These are phyloP conservation scores for Penicillium diatomitis DNA, from an alignment of 495 filamentous ascomycete genomes.

Conservation along the genomic window DNA sequence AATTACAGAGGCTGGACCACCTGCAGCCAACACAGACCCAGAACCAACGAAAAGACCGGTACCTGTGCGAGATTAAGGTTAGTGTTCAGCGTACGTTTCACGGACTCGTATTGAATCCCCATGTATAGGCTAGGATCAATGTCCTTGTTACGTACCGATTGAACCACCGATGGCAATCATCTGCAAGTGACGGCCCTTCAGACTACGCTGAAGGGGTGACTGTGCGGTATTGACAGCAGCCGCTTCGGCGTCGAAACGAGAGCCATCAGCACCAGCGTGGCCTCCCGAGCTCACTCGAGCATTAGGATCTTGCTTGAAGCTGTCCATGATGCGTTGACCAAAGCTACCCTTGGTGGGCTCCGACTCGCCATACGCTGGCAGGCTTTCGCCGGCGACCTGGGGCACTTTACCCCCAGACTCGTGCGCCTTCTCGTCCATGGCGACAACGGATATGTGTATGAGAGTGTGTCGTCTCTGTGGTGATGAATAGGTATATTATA, in stretches of 20 bases:
- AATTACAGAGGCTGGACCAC: slow-evolving; percentile 78
- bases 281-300: slow-evolving; percentile 48
- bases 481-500: not conserved
- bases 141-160: slow-evolving; percentile 52
- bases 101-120: too few relatives aligned
- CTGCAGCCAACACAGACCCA: slow-evolving; percentile 63
- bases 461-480: not conserved
- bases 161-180: slow-evolving; percentile 97
- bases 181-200: slow-evolving; percentile 83
- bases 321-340: slow-evolving; percentile 52
- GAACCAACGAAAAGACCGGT: slow-evolving; percentile 89
- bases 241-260: slow-evolving; percentile 62
- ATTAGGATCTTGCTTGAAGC: slow-evolving; percentile 75
- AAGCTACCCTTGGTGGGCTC: slow-evolving; percentile 20
- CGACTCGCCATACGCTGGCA: slow-evolving; percentile 34
- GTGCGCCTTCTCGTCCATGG: slow-evolving; percentile 33
- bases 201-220: slow-evolving; percentile 61
- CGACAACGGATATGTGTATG: not conserved
- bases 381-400: slow-evolving; percentile 14
- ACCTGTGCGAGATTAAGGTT: slow-evolving; percentile 34
- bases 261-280: slow-evolving; percentile 45
- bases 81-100: not conserved
- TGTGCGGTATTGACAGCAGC: slow-evolving; percentile 69
- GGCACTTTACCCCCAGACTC: slow-evolving; percentile 19
- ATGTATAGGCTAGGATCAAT: too few relatives aligned